A percentile compares a stretch with the other conserved stretches of the same genome.
Conservation (phyloP, 2,329 filamentous ascomycete genomes). For the Scytalidium lignicola region DNA sequence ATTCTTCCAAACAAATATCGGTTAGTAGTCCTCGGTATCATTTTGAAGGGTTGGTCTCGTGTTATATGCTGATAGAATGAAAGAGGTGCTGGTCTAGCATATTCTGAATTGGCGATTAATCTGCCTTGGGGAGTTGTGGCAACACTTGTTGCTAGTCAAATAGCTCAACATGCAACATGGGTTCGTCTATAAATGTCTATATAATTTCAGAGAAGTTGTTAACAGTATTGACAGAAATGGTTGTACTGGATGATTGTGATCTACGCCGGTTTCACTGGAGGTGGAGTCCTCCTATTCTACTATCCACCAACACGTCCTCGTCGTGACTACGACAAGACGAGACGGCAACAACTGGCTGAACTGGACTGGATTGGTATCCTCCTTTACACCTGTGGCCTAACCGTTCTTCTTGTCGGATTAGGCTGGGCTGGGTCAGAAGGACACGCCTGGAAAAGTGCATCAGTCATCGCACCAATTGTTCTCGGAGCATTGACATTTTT, state of each 20-base stretch:
- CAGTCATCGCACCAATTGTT: slow-evolving; percentile 23
- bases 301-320: slow-evolving; percentile 37
- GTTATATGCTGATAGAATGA: neutral
- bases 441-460: slow-evolving; percentile 20
- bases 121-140: neutral
- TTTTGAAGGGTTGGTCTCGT: neutral
- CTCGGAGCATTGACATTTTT: slow-evolving; percentile 20
- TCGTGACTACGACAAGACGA: slow-evolving; percentile 29
- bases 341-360: slow-evolving; percentile 33
- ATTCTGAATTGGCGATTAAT: neutral
- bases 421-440: slow-evolving; percentile 9
- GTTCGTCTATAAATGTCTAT: slow-evolving; percentile 26
- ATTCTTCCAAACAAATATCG: slow-evolving; percentile 33
- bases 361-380: slow-evolving; percentile 42
- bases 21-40: slow-evolving; percentile 5
- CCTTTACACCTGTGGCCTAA: slow-evolving; percentile 23
- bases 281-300: slow-evolving; percentile 37
- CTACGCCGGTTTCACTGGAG: slow-evolving; percentile 15
- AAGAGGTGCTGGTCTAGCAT: neutral
- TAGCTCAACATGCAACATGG: slow-evolving; percentile 26
- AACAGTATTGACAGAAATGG: slow-evolving; percentile 25
- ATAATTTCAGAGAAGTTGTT: slow-evolving; percentile 28
- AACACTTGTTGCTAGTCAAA: slow-evolving; percentile 26
- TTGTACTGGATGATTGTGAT: slow-evolving; percentile 31
- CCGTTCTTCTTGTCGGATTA: slow-evolving; percentile 26